These are phyloP conservation scores for Colletotrichum graminicola DNA, from an alignment of 2,329 filamentous ascomycete species.

Conservation along the genomic window DNA sequence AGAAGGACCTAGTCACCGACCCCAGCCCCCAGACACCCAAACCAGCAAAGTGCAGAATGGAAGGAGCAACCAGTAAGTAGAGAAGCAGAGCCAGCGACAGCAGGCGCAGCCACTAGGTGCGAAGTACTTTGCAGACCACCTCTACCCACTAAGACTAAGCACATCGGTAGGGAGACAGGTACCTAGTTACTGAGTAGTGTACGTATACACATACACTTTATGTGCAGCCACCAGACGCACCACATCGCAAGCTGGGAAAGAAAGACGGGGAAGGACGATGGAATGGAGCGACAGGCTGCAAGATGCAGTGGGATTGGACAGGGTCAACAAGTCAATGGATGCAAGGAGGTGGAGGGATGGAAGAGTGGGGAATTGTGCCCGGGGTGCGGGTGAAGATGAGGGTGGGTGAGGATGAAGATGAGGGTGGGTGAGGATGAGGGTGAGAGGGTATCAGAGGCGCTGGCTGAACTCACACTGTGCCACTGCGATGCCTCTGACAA, in stretches of 20 bases:
- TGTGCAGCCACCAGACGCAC: background rate
- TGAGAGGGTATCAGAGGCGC: background rate
- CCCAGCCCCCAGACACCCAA: conserved; percentile 12
- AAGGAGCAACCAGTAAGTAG: conserved; percentile 1
- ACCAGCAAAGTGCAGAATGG: conserved; percentile 20
- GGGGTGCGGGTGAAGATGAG: background rate
- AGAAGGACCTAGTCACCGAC: conserved; percentile 17
- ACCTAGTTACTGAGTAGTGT: no score
- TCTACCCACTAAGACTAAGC: no score
- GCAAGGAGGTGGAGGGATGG: conserved; percentile 36
- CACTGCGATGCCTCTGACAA: conserved; percentile 32
- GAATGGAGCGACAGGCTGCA: conserved; percentile 12
- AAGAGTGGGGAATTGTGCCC: conserved; percentile 8
- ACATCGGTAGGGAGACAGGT: background rate
- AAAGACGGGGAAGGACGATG: conserved; percentile 26
- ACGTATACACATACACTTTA: background rate
- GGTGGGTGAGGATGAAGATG: no score
- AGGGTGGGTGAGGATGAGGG: background rate
- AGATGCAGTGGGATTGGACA: conserved; percentile 28
- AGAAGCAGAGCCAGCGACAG: conserved; percentile 2
- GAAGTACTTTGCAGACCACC: background rate
- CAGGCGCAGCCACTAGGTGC: background rate
- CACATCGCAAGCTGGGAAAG: background rate
- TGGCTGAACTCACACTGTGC: conserved; percentile 35
- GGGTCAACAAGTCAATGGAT: conserved; percentile 12